phyloP scores from a whole-genome alignment of 345 rosid genomes.

The Zanthoxylum bungeanum region DNA sequence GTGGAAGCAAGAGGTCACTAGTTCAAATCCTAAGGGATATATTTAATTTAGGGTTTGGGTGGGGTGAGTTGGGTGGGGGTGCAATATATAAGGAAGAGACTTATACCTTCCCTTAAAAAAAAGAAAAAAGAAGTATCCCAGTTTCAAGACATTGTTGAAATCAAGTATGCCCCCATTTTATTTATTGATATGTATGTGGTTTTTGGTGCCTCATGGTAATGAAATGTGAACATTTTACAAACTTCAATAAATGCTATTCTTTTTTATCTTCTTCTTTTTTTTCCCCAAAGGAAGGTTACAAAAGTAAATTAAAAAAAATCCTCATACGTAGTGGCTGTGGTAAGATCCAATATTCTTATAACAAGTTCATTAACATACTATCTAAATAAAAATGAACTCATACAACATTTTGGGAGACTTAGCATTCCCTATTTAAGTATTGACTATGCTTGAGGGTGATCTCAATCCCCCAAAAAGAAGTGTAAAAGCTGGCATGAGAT shows the following conservation, averaged over 20 bases:
- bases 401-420: neutral
- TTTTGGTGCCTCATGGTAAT: neutral
- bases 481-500: neutral
- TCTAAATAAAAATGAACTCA: neutral
- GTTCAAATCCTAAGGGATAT: too few species aligned
- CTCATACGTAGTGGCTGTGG: neutral
- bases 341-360: too few species aligned
- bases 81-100: too few species aligned
- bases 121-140: too few species aligned
- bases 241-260: neutral
- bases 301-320: neutral
- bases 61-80: too few species aligned
- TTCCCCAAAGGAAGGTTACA: neutral
- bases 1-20: too few species aligned
- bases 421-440: neutral
- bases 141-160: constrained; percentile 6
- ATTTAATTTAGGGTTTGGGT: too few species aligned
- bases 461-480: neutral
- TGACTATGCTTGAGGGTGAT: neutral
- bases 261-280: too few species aligned
- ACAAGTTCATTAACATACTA: neutral
- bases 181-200: neutral
- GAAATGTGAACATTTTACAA: neutral
- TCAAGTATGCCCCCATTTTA: neutral
- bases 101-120: too few species aligned